A percentile compares a stretch with the other conserved stretches of the same genome.
Evolutionary conservation across 2,329 filamentous ascomycete species (phyloP).

Genomic region (Sphaceloma murrayae): DNA sequence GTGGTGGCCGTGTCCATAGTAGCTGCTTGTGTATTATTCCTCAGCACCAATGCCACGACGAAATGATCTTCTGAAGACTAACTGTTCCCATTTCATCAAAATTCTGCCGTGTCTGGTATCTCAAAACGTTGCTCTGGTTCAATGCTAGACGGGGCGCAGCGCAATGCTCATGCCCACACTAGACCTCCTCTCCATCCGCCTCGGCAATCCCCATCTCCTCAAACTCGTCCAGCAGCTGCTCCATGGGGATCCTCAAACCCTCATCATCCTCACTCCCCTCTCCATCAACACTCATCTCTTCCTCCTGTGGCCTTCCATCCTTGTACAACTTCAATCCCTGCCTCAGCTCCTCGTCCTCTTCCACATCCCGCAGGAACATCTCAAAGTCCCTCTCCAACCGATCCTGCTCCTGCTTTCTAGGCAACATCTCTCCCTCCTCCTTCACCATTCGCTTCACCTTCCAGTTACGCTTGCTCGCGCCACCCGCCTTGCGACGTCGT

Average conservation of each 20-base stretch:
- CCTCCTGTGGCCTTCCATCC: slow-evolving; percentile 43
- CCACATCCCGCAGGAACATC: slow-evolving; percentile 91
- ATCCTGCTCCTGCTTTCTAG: slow-evolving; percentile 79
- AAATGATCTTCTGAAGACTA: slow-evolving; percentile 9
- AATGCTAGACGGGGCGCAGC: too few relatives aligned
- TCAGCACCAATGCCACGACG: slow-evolving; percentile 36
- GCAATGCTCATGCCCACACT: too few relatives aligned
- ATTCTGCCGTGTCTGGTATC: too few relatives aligned
- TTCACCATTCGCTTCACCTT: slow-evolving; percentile 85
- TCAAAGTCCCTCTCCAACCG: slow-evolving; percentile 90
- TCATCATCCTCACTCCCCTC: slow-evolving; percentile 44
- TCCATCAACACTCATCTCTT: slow-evolving; percentile 56
- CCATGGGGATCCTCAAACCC: slow-evolving; percentile 42
- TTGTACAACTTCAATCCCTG: slow-evolving; percentile 82
- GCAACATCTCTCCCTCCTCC: slow-evolving; percentile 79
- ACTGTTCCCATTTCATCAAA: too few relatives aligned
- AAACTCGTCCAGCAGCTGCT: slow-evolving; percentile 74
- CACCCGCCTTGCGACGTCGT: slow-evolving; percentile 59
- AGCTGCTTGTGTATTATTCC: slow-evolving; percentile 54
- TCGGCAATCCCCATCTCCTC: slow-evolving; percentile 73
- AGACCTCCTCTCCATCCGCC: slow-evolving; percentile 23
- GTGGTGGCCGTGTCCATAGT: slow-evolving; percentile 54
- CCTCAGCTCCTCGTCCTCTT: slow-evolving; percentile 85
- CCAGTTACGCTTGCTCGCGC: slow-evolving; percentile 63
- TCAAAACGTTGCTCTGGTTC: too few relatives aligned